Evolutionary conservation across 2,329 filamentous ascomycete species (phyloP).

Genomic region (Dothideomycetes sp.): DNA sequence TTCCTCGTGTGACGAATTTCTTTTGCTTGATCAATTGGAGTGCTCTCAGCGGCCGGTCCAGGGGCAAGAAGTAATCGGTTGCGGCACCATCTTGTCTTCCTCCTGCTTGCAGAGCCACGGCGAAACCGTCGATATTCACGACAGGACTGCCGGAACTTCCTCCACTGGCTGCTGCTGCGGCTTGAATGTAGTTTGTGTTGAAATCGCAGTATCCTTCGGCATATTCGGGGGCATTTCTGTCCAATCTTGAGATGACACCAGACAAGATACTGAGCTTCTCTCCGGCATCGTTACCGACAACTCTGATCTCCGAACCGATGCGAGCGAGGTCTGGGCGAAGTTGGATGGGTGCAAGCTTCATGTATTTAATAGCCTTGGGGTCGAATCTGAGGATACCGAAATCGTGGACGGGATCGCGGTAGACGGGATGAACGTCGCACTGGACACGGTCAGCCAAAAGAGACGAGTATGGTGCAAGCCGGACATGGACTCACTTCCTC

Average conservation of each 20-base stretch:
- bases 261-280: constrained; percentile 98
- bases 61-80: constrained; percentile 92
- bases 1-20: constrained; percentile 71
- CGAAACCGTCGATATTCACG: constrained; percentile 87
- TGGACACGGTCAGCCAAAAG: constrained; percentile 31
- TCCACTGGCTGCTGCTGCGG: constrained; percentile 90
- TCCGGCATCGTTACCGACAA: constrained; percentile 96
- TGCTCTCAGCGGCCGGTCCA: constrained; percentile 82
- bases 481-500: constrained; percentile 50
- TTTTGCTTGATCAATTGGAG: constrained; percentile 74
- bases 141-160: constrained; percentile 98
- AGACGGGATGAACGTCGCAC: constrained; percentile 92
- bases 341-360: constrained; percentile 72
- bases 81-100: constrained; percentile 89
- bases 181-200: constrained; percentile 94
- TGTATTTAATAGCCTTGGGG: constrained; percentile 92
- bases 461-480: neutral
- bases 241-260: constrained; percentile 89
- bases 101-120: constrained; percentile 87
- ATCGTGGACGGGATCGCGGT: constrained; percentile 96
- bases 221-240: constrained; percentile 95
- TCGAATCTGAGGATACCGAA: constrained; percentile 97
- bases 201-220: constrained; percentile 98
- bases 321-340: constrained; percentile 75
- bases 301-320: constrained; percentile 89